These are phyloP conservation scores for Ophioceras dolichostomum DNA, from an alignment of 2,329 filamentous ascomycete genomes.

Conservation along the genomic window DNA sequence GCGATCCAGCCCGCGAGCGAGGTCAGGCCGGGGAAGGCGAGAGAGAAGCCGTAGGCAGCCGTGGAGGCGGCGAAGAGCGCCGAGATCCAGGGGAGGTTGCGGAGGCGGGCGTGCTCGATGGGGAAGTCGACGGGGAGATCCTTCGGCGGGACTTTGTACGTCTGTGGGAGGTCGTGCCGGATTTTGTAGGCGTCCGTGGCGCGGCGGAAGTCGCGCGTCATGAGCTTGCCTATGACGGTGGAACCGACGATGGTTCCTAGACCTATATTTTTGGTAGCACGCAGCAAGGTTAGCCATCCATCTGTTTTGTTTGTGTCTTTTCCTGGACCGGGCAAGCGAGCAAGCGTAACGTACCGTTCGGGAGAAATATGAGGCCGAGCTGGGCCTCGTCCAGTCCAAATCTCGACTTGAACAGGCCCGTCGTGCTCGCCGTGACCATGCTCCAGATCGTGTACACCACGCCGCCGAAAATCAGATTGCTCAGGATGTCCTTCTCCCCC, in stretches of 20 bases:
- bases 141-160: constrained; percentile 8
- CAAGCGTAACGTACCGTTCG: constrained; percentile 7
- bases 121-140: constrained; percentile 20
- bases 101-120: constrained; percentile 26
- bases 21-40: constrained; percentile 8
- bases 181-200: constrained; percentile 16
- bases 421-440: constrained; percentile 32
- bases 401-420: constrained; percentile 18
- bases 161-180: constrained; percentile 9
- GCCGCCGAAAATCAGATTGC: constrained; percentile 24
- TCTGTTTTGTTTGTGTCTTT: too few species aligned
- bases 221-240: constrained; percentile 24
- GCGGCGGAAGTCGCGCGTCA: constrained; percentile 23
- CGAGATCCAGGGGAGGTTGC: constrained; percentile 25
- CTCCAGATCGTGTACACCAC: constrained; percentile 20
- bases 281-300: too few species aligned
- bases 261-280: constrained; percentile 6
- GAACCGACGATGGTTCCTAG: constrained; percentile 29
- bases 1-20: constrained; percentile 11
- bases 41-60: constrained; percentile 21
- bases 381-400: constrained; percentile 12
- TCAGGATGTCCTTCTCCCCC: constrained; percentile 27
- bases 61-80: constrained; percentile 20
- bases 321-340: too few species aligned
- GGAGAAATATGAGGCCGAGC: constrained; percentile 14